Evolutionary conservation across 2,329 filamentous ascomycete genomes (phyloP).

Genomic region (Cladophialophora immunda): DNA sequence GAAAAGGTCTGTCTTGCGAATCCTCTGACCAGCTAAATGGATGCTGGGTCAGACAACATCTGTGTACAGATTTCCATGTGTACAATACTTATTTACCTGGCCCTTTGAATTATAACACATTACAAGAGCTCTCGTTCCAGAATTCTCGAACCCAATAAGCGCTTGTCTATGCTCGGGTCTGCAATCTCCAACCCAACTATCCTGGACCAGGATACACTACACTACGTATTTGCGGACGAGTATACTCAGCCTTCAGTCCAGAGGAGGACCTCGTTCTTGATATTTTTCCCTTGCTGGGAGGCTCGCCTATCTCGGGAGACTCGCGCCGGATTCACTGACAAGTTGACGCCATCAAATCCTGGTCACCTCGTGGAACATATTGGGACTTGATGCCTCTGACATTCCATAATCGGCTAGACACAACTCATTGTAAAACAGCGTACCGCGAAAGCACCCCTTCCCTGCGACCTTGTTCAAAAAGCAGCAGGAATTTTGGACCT

Average conservation of each 20-base stretch:
- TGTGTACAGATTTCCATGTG: neutral
- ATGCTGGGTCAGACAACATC: neutral
- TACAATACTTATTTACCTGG: neutral
- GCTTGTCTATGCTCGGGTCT: neutral
- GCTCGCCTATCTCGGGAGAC: neutral
- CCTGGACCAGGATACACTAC: too few species aligned
- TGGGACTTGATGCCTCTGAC: neutral
- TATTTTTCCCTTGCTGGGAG: neutral
- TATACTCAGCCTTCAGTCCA: too few species aligned
- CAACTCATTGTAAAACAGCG: neutral
- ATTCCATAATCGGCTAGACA: neutral
- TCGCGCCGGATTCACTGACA: neutral
- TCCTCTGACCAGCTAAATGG: neutral
- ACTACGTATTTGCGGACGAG: too few species aligned
- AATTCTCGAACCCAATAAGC: neutral
- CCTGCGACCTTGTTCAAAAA: neutral
- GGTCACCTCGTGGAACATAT: neutral
- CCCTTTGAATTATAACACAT: neutral
- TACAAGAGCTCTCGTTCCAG: neutral
- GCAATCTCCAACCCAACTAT: neutral
- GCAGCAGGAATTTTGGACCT: neutral
- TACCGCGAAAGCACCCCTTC: neutral
- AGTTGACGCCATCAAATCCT: neutral
- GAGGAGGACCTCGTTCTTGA: too few species aligned
- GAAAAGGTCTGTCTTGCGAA: neutral